Percentiles rank a stretch among this genome's conserved stretches.
These are phyloP conservation scores for Saturnispora diversa DNA, from an alignment of 805 yeast genomes.

Conservation along the genomic window DNA sequence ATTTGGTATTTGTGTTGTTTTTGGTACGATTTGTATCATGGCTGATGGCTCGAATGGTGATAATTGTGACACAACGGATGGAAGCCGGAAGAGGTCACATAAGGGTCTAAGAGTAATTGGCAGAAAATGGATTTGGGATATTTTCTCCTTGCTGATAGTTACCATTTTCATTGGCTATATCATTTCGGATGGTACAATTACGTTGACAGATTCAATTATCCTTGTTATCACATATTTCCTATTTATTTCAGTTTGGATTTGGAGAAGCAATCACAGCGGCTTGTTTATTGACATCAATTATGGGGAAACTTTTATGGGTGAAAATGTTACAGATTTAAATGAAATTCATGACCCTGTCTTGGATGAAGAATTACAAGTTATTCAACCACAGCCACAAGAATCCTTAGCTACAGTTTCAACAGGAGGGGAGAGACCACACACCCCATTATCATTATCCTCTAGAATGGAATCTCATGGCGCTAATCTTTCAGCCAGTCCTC, in stretches of 20 bases:
- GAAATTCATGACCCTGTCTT: too few species aligned
- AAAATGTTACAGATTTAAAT: background rate
- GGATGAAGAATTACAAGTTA: background rate
- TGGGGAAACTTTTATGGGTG: background rate
- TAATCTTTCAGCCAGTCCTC: too few species aligned
- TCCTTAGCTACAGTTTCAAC: too few species aligned
- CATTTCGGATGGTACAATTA: slow-evolving; percentile 47
- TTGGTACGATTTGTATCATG: slow-evolving; percentile 40
- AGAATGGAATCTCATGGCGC: too few species aligned
- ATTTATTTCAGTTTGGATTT: slow-evolving; percentile 5
- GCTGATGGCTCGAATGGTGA: background rate
- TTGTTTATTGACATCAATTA: slow-evolving; percentile 4
- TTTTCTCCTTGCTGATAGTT: background rate
- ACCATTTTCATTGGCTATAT: slow-evolving; percentile 23
- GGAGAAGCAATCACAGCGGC: slow-evolving; percentile 4
- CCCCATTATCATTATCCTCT: too few species aligned
- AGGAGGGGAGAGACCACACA: too few species aligned
- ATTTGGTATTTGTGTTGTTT: slow-evolving; percentile 44
- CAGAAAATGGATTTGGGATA: slow-evolving; percentile 2
- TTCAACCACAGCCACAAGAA: background rate
- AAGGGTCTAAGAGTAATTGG: slow-evolving; percentile 3
- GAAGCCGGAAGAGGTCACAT: too few species aligned
- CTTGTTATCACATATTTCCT: slow-evolving; percentile 34
- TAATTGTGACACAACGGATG: background rate
- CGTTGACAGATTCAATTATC: slow-evolving; percentile 44